phyloP scores from a whole-genome alignment of 1,284 basidiomycete genomes.

The Stereum hirsutum region DNA sequence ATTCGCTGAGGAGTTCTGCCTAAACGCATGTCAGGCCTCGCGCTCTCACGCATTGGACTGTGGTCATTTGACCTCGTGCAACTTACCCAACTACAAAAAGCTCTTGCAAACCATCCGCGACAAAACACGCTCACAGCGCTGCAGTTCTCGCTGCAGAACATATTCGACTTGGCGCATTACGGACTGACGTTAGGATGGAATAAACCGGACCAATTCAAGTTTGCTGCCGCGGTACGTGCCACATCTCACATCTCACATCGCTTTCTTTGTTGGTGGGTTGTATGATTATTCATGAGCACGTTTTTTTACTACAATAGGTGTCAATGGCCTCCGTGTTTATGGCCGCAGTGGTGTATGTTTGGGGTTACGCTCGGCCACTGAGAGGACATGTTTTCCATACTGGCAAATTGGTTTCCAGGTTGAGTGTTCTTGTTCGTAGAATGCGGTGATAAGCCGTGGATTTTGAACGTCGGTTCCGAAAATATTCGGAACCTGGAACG shows the following conservation, averaged over 20 bases:
- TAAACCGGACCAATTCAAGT: conserved; percentile 21
- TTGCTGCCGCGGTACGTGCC: conserved; percentile 15
- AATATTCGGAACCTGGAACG: too few species aligned
- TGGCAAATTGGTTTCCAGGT: too few species aligned
- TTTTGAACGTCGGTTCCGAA: too few species aligned
- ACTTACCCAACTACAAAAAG: conserved; percentile 35
- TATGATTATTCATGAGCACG: background rate
- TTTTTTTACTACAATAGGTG: background rate
- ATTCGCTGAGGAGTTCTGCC: too few species aligned
- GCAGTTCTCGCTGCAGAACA: conserved; percentile 19
- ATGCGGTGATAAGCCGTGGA: too few species aligned
- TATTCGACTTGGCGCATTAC: conserved; percentile 12
- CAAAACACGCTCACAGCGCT: conserved; percentile 27
- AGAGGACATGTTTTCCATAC: conserved; percentile 5
- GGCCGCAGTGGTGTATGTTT: conserved; percentile 17
- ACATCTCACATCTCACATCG: background rate
- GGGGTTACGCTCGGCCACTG: conserved; percentile 1
- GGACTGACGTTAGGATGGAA: conserved; percentile 19
- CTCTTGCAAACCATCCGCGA: conserved; percentile 29
- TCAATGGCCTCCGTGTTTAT: conserved; percentile 18
- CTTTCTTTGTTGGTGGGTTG: background rate
- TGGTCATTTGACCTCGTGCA: conserved; percentile 46
- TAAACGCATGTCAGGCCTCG: conserved; percentile 21
- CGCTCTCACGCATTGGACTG: conserved; percentile 36
- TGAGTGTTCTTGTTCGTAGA: too few species aligned